A percentile compares a stretch with the other conserved stretches of the same genome.
phyloP scores from a whole-genome alignment of 2,329 filamentous ascomycete genomes.

The Leptosphaerulina australis region DNA sequence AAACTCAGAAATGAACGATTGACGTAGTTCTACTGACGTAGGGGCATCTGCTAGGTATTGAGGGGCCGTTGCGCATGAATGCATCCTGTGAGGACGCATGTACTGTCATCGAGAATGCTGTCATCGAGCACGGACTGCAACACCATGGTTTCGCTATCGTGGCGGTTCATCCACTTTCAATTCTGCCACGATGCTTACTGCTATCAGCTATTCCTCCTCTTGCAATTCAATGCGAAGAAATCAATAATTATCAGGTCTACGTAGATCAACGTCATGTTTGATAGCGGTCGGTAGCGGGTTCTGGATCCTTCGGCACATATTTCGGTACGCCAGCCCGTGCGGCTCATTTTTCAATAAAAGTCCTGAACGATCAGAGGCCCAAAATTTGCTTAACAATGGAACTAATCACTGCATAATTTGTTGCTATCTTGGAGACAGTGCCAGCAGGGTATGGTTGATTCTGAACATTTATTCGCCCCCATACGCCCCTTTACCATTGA shows the following conservation, averaged over 20 bases:
- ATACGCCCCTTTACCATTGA: too few species aligned
- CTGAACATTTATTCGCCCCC: too few species aligned
- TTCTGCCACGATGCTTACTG: not conserved
- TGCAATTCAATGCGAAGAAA: not conserved
- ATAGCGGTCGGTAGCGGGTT: not conserved
- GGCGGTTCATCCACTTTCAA: not conserved
- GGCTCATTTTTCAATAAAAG: too few species aligned
- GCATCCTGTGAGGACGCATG: slow-evolving; percentile 1
- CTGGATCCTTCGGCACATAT: too few species aligned
- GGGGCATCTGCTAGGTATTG: not conserved
- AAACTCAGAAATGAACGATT: not conserved
- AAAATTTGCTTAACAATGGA: too few species aligned
- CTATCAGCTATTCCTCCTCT: not conserved
- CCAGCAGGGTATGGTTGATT: too few species aligned
- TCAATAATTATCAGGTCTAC: too few species aligned
- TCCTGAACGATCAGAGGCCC: too few species aligned
- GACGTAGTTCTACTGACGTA: not conserved
- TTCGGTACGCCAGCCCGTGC: too few species aligned
- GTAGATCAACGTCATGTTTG: too few species aligned
- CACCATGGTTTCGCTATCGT: slow-evolving; percentile 8
- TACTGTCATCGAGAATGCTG: slow-evolving; percentile 14
- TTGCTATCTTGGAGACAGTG: too few species aligned
- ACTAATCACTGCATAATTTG: too few species aligned
- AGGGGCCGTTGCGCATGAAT: slow-evolving; percentile 1
- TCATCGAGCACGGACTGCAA: slow-evolving; percentile 20